Conservation (phyloP, 2,329 filamentous ascomycete genomes). For the Pseudocercospora crystallina region DNA sequence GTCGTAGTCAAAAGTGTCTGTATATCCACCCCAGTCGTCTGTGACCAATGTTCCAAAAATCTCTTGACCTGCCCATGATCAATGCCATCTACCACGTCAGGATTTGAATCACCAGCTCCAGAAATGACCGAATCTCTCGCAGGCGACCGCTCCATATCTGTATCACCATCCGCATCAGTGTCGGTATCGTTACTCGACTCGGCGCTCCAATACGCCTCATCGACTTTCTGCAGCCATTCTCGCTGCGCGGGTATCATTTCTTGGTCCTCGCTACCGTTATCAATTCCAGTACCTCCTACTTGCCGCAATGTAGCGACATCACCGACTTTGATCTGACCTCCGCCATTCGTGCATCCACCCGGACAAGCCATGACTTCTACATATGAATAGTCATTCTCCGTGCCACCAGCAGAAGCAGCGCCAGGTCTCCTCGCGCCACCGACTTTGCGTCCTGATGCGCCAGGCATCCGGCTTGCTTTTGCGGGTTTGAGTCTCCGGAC, state of each 20-base stretch:
- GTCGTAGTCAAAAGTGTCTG: conserved; percentile 78
- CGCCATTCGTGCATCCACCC: conserved; percentile 97
- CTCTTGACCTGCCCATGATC: conserved; percentile 65
- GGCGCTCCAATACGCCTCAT: conserved; percentile 47
- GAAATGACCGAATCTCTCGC: conserved; percentile 25
- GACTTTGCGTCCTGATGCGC: conserved; percentile 61
- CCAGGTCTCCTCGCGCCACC: conserved; percentile 43
- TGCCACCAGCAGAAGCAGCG: conserved; percentile 34
- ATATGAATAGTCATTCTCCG: conserved; percentile 71
- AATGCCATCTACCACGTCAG: conserved; percentile 49
- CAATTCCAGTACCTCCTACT: conserved; percentile 34
- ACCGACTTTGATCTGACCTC: conserved; percentile 88
- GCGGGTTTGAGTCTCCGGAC: conserved; percentile 88
- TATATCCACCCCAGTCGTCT: conserved; percentile 67
- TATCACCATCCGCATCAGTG: conserved; percentile 22
- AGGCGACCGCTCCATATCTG: conserved; percentile 19
- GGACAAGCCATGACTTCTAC: conserved; percentile 99
- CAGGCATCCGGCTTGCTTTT: conserved; percentile 74
- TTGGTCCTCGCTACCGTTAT: conserved; percentile 37
- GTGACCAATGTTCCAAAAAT: conserved; percentile 74
- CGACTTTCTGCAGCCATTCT: conserved; percentile 76
- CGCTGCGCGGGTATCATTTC: conserved; percentile 71
- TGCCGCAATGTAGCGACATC: conserved; percentile 59
- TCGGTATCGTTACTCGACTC: conserved; percentile 23
- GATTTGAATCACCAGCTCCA: conserved; percentile 26